A percentile compares a stretch with the other conserved stretches of the same genome.
Evolutionary conservation across 306 rosid genomes (phyloP).

Genomic region (Adenanthera pavonina): DNA sequence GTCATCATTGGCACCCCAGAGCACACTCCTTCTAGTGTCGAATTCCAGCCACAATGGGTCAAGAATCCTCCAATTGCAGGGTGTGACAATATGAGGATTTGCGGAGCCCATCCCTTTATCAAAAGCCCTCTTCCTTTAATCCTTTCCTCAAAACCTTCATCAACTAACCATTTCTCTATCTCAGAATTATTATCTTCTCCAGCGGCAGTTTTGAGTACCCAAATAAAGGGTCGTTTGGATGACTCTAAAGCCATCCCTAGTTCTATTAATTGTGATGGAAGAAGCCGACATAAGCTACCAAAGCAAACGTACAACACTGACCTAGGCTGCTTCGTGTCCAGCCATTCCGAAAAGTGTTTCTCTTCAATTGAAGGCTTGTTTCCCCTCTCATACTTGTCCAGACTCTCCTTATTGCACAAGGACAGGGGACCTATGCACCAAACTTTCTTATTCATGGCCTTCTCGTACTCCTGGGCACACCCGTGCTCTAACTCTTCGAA

Average conservation of each 20-base stretch:
- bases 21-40: conserved; percentile 59
- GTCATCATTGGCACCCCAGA: conserved; percentile 67
- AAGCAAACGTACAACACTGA: conserved; percentile 82
- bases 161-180: conserved; percentile 59
- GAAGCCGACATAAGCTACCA: conserved; percentile 77
- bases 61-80: conserved; percentile 60
- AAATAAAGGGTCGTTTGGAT: conserved; percentile 67
- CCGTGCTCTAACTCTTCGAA: conserved; percentile 67
- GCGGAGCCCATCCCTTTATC: conserved; percentile 83
- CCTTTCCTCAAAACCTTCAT: conserved; percentile 56
- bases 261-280: conserved; percentile 63
- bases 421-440: conserved; percentile 88
- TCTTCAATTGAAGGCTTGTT: conserved; percentile 63
- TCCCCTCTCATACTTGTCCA: conserved; percentile 76
- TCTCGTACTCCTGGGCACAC: conserved; percentile 46
- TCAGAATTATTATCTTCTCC: conserved; percentile 40
- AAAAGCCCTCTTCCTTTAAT: conserved; percentile 52
- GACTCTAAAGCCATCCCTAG: conserved; percentile 73
- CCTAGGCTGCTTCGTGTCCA: conserved; percentile 53
- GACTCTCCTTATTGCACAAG: conserved; percentile 53
- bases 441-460: conserved; percentile 57
- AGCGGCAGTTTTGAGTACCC: conserved; percentile 62
- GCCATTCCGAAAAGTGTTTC: conserved; percentile 66
- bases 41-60: conserved; percentile 84
- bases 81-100: conserved; percentile 61